Conservation (phyloP, 1,139 yeast species). For the Arxiozyma heterogenica region DNA sequence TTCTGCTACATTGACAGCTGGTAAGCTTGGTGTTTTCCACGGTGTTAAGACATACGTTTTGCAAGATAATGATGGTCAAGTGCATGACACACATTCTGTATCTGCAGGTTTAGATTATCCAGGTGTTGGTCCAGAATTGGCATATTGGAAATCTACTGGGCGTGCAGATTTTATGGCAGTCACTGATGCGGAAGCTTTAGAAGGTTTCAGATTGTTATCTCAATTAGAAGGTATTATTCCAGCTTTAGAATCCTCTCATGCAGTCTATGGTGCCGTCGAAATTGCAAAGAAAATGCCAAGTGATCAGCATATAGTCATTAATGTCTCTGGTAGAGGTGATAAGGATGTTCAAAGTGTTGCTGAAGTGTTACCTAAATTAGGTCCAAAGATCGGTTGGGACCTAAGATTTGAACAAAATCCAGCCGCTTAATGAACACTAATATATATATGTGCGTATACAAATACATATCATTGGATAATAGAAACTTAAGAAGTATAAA, state of each 20-base stretch:
- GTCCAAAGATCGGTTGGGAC: conserved; percentile 93
- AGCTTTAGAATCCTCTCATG: conserved; percentile 95
- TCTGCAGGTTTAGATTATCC: conserved; percentile 99
- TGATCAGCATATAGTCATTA: conserved; percentile 76
- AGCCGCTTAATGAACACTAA: conserved; percentile 7
- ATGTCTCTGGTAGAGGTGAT: conserved; percentile 97
- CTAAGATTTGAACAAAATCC: conserved; percentile 61
- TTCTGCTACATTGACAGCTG: conserved; percentile 88
- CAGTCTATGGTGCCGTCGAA: conserved; percentile 82
- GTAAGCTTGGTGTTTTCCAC: conserved; percentile 95
- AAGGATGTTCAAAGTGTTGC: conserved; percentile 98
- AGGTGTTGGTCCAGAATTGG: conserved; percentile 97
- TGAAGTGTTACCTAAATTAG: conserved; percentile 78
- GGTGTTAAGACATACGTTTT: conserved; percentile 92
- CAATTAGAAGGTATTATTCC: conserved; percentile 98
- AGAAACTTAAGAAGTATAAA: background rate
- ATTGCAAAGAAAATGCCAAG: conserved; percentile 76
- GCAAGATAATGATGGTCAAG: conserved; percentile 89
- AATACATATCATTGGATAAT: too few species aligned
- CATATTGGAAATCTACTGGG: conserved; percentile 89
- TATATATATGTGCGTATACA: too few species aligned
- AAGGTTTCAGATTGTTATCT: conserved; percentile 79
- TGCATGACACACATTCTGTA: conserved; percentile 93
- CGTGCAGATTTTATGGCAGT: conserved; percentile 89
- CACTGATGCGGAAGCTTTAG: conserved; percentile 85